Conservation (phyloP, 2,329 filamentous ascomycete genomes). For the Phaeosphaeriaceae sp. region DNA sequence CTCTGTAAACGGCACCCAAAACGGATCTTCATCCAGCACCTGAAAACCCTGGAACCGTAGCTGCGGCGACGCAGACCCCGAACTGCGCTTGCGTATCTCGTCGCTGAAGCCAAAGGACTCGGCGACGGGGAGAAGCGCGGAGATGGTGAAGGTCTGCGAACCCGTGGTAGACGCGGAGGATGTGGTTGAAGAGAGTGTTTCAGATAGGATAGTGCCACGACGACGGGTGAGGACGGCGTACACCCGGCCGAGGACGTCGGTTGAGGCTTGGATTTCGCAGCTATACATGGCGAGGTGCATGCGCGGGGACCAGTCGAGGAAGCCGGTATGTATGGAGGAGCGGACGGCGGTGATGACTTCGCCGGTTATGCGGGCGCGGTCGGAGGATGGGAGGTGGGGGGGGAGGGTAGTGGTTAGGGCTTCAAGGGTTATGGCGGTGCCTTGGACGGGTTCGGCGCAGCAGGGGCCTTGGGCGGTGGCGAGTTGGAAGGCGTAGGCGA, state of each 20-base stretch:
- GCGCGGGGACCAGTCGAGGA: slow-evolving; percentile 95
- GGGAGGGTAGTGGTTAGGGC: slow-evolving; percentile 69
- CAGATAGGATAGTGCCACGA: slow-evolving; percentile 84
- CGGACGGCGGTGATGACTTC: slow-evolving; percentile 92
- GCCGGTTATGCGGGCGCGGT: slow-evolving; percentile 82
- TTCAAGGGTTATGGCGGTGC: slow-evolving; percentile 89
- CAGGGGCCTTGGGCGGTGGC: slow-evolving; percentile 87
- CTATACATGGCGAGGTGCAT: slow-evolving; percentile 97
- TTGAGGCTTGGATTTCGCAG: slow-evolving; percentile 95
- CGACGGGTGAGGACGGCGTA: slow-evolving; percentile 98
- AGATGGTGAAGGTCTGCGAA: slow-evolving; percentile 94
- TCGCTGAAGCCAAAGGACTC: slow-evolving; percentile 96
- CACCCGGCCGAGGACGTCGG: slow-evolving; percentile 91
- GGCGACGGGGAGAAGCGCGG: slow-evolving; percentile 84
- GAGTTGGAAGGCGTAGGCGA: slow-evolving; percentile 92
- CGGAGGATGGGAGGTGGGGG: slow-evolving; percentile 58
- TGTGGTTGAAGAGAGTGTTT: slow-evolving; percentile 94
- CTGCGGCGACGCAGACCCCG: slow-evolving; percentile 88
- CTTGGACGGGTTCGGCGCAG: slow-evolving; percentile 91
- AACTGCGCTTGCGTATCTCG: slow-evolving; percentile 94
- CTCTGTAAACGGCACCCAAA: slow-evolving; percentile 96
- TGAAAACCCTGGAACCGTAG: slow-evolving; percentile 93
- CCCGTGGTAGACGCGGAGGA: slow-evolving; percentile 91
- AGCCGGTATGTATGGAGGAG: slow-evolving; percentile 80
- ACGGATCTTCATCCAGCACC: slow-evolving; percentile 91